Base-by-base conservation (phyloP, 2,329 filamentous ascomycete genomes). In the Phoma sp. region DNA sequence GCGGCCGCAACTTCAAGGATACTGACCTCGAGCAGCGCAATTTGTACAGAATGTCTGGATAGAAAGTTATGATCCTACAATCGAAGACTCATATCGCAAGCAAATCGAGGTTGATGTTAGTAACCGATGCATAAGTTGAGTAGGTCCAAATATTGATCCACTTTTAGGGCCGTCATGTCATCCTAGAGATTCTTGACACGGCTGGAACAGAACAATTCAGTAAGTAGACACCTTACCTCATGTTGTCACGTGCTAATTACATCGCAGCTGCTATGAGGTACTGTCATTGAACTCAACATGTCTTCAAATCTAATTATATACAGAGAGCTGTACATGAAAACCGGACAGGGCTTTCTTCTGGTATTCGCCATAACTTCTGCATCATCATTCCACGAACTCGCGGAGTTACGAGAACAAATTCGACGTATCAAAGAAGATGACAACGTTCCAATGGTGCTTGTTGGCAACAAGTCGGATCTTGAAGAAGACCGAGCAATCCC, bases 21-120 rank as follows among this genome's bases (percentile, higher is more conserved):
- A 53, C 66, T 71, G 40, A 72, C 57, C 11, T 28, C 18, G 14
- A 30, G 45, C 51, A 76, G 92, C 92, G 68, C 92, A 96, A 81
- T 96, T 96, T 69, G 92, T 96, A 46, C 91, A 95, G 76, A 93
- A 95, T 78, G 89, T 96, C 67, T 96, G 92, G 90, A 93, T 96
- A 72, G 92, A 96, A 76, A 83, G 81, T 60, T 86, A 86, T 71
- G 83, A 86, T 70, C 83, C 83, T 2, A 86, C 83, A 7, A 86
- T 86, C 60, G 83, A 86, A 67, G 83, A 86, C 66, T 85, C 83
- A 11, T 86, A 86, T 63, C 77, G 83, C 36, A 86, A 86, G 67
- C 78, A 81, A 36, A 80, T 86, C 51, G 81, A 92, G 65, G 90
- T 96, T 59, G 92, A 96, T 82, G 92, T 95, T 79, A 82, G 90